Percentiles rank a stretch among this genome's conserved stretches.
phyloP scores from a whole-genome alignment of 305 asterid genomes.

The Fraxinus platypoda region DNA sequence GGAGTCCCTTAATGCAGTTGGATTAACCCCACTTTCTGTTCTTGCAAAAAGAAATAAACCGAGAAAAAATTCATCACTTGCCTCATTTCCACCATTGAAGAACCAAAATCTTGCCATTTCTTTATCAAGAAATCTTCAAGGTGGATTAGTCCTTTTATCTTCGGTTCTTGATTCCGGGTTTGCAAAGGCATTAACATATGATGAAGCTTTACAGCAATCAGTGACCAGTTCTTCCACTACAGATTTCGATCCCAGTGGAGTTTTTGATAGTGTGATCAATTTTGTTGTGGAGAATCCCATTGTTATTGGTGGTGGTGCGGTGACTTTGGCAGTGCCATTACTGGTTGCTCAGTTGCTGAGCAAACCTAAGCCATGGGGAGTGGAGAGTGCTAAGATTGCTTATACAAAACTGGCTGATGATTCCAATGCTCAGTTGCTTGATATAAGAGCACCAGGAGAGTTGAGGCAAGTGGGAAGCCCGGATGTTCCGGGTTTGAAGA shows the following conservation, averaged over 20 bases:
- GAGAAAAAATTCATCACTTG: conserved; percentile 36
- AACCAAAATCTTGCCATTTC: conserved; percentile 28
- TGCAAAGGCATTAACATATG: conserved; percentile 74
- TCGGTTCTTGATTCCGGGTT: conserved; percentile 48
- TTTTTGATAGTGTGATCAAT: conserved; percentile 43
- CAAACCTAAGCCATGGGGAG: conserved; percentile 76
- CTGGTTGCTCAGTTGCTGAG: conserved; percentile 60
- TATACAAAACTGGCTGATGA: conserved; percentile 75
- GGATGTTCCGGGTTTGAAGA: conserved; percentile 70
- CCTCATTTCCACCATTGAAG: conserved; percentile 47
- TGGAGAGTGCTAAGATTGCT: conserved; percentile 77
- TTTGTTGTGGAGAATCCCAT: conserved; percentile 68
- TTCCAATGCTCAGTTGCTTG: conserved; percentile 64
- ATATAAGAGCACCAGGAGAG: conserved; percentile 61
- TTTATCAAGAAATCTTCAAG: conserved; percentile 42
- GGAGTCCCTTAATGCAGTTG: conserved; percentile 84
- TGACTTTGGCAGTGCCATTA: conserved; percentile 63
- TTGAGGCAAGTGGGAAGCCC: conserved; percentile 65
- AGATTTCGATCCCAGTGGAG: conserved; percentile 39
- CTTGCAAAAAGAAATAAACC: conserved; percentile 60
- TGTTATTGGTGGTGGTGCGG: conserved; percentile 60
- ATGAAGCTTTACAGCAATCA: conserved; percentile 75
- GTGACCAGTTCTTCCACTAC: conserved; percentile 23
- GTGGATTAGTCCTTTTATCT: conserved; percentile 56
- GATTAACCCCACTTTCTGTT: conserved; percentile 67